phyloP scores from a whole-genome alignment of 305 asterid species.

The Salvia sclarea region DNA sequence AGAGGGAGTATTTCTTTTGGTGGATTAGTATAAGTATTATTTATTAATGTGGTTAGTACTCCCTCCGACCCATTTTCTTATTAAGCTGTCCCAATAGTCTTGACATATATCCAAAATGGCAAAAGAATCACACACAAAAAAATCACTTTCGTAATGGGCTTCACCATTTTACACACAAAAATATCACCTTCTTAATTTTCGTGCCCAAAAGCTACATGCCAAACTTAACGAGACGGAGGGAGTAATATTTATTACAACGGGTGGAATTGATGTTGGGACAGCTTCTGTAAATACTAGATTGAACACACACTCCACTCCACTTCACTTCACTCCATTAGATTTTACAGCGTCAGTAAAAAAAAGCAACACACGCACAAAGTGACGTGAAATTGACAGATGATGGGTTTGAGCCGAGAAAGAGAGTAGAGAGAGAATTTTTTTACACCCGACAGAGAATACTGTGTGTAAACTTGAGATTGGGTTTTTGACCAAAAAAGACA shows the following conservation, averaged over 20 bases:
- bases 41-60: too few relatives aligned
- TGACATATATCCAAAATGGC: too few relatives aligned
- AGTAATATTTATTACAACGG: conserved; percentile 10
- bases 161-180: too few relatives aligned
- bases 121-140: too few relatives aligned
- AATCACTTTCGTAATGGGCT: neutral
- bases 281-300: neutral
- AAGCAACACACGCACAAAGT: conserved; percentile 31
- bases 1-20: too few relatives aligned
- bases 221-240: too few relatives aligned
- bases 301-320: neutral
- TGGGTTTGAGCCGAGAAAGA: too few relatives aligned
- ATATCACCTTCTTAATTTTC: too few relatives aligned
- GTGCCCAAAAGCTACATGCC: too few relatives aligned
- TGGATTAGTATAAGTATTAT: too few relatives aligned
- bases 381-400: conserved; percentile 49
- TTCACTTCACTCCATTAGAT: neutral
- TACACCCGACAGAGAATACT: conserved; percentile 65
- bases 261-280: neutral
- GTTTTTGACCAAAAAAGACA: conserved; percentile 43
- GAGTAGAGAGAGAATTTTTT: conserved; percentile 40
- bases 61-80: too few relatives aligned
- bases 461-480: conserved; percentile 57
- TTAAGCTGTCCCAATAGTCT: too few relatives aligned
- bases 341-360: conserved; percentile 37